These are phyloP conservation scores for Echinochloa phyllopogon DNA, from an alignment of 176 grass and related monocot species.

Conservation along the genomic window DNA sequence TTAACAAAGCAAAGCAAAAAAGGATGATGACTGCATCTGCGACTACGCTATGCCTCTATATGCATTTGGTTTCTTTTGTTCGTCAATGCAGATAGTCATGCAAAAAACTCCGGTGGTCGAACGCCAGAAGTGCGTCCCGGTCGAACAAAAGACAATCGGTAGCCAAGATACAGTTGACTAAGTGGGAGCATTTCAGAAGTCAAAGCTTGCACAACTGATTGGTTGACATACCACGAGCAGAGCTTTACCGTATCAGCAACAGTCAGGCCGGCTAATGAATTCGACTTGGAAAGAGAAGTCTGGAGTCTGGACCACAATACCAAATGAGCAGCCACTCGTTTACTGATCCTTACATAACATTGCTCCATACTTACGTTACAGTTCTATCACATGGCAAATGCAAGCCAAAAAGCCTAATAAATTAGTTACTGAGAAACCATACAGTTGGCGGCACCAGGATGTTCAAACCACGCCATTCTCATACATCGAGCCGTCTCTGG, in stretches of 20 bases:
- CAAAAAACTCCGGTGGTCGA: too few relatives aligned
- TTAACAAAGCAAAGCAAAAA: too few relatives aligned
- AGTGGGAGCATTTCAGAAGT: background rate
- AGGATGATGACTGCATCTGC: too few relatives aligned
- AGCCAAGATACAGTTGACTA: background rate
- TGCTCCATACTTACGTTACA: conserved; percentile 3
- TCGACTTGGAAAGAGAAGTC: background rate
- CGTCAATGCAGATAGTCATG: too few relatives aligned
- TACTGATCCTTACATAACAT: background rate
- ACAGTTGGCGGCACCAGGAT: background rate
- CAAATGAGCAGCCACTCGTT: conserved; percentile 28
- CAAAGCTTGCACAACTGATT: background rate
- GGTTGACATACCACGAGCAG: background rate
- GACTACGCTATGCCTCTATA: too few relatives aligned
- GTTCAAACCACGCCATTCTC: conserved; percentile 63
- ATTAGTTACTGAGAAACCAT: conserved; percentile 11
- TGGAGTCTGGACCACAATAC: background rate
- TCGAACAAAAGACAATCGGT: too few relatives aligned
- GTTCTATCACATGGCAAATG: conserved; percentile 24
- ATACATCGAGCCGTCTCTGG: conserved; percentile 65
- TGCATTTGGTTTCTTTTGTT: too few relatives aligned
- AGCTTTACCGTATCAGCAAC: background rate
- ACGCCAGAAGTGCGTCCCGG: too few relatives aligned
- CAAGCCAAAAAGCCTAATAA: conserved; percentile 10
- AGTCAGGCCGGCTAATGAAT: conserved; percentile 12